Base-by-base conservation (phyloP, 1,284 basidiomycete species). In the Erythrobasidium hasegawianum region DNA sequence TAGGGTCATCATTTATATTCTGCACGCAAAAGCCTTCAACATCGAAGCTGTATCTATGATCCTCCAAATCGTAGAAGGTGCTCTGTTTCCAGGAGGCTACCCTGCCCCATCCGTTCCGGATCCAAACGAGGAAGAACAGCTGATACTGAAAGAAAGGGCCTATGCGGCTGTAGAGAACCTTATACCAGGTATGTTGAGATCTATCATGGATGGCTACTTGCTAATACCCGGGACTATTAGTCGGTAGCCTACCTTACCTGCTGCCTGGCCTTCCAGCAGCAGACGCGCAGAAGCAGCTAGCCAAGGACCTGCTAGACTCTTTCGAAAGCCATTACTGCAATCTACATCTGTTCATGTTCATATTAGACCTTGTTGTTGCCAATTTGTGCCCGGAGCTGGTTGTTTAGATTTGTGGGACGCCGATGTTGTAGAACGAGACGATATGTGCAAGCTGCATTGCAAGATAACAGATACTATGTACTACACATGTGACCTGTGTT, bases 41-140 rank as follows among this genome's bases (percentile, higher is more conserved):
- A 79, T 83, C 1, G 69, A 76, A 0, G 79, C 81, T 65, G 75
- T 86, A 57, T 78, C 83, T 52, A 78, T 77, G 57, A 74, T 81
- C 62, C 77, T 83, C 26, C 81, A 82, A 53, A 74, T 79, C 8
- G 79, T 83, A 8, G 88, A 87, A 71, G 80, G 81, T 20, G 81
- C 84, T 2, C 80, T 92, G 41, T 91, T 90, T 73, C 89, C 90
- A 3, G 85, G 86, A 67, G 89, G 89, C 22, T 88, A 88, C 77
- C 88, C 88, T 1, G 85, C 82, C 0, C 83, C 84, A 0, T 75
- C 84, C 0, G 83, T 85, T 3, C 78, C 81, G 2, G 86, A 88
- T 57, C 89, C 89, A 24, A 84, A 84, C 0, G 78, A 79, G 0
- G 87, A 87, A 72, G 87, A 89, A 75, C 87, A 89, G 74, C 77